A percentile compares a stretch with the other conserved stretches of the same genome.
Conservation (phyloP, 2,329 filamentous ascomycete genomes). For the Aspergillus costaricaensis region DNA sequence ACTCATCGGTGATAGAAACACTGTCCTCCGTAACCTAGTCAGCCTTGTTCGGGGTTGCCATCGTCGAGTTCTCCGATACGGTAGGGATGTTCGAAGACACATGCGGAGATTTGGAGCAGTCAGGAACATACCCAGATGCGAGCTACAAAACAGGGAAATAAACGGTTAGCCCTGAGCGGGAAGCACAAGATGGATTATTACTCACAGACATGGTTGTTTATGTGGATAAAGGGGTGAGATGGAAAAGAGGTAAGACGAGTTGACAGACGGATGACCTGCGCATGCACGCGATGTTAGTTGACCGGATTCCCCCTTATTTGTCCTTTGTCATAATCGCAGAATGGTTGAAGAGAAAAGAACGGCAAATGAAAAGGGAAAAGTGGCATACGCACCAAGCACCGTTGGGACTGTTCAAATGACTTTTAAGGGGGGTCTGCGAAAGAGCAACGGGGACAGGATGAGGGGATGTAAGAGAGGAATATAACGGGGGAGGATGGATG, state of each 20-base stretch:
- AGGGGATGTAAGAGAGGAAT: conserved; percentile 18
- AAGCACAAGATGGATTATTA: conserved; percentile 12
- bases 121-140: conserved; percentile 38
- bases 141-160: conserved; percentile 27
- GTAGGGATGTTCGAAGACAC: neutral
- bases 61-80: neutral
- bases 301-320: conserved; percentile 17
- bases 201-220: conserved; percentile 38
- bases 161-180: conserved; percentile 7
- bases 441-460: conserved; percentile 10
- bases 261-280: conserved; percentile 27
- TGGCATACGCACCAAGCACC: conserved; percentile 15
- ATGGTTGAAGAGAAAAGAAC: neutral
- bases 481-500: conserved; percentile 14
- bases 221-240: conserved; percentile 24
- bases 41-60: conserved; percentile 16
- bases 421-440: conserved; percentile 2
- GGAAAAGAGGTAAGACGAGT: conserved; percentile 15
- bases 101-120: conserved; percentile 3
- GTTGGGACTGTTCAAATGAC: conserved; percentile 22
- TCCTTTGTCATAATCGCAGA: conserved; percentile 1
- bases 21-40: conserved; percentile 32
- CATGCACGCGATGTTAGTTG: conserved; percentile 35
- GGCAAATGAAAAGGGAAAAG: neutral
- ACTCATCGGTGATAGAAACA: conserved; percentile 50